Evolutionary conservation across 805 yeast genomes (phyloP), one percentile per base, ranked within the genome.

Genomic region (Candida quercuum): DNA sequence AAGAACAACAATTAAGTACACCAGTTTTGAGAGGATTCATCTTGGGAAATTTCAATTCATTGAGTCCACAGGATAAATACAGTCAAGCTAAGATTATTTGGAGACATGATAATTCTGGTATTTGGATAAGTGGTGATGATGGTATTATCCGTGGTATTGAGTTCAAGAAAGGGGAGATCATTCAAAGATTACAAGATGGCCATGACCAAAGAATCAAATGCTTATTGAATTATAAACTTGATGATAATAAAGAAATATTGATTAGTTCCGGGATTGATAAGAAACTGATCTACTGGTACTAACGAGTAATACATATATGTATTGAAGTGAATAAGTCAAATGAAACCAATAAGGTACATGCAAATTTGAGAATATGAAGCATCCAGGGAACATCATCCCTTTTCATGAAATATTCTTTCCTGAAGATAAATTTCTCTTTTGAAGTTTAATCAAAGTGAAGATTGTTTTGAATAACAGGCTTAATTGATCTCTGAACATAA

Each of bases 101-200:
- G 78, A 52, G 74, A 36, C 32, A 35, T 3, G 57, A 59, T 14
- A 65, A 66, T 1, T 38, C 45, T 19, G 89, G 88, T 0, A 37
- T 81, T 2, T 81, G 88, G 86, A 64, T 80, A 0, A 61, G 72
- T 34, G 80, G 87, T 3, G 88, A 82, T 45, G 88, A 81, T 54
- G 91, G 89, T 0, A 42, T 55, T 1, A 49, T 82, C 1, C 54
- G 87, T 32, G 88, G 86, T 0, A 51, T 81, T 9, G 81, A 80
- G 47, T 43, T 79, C 20, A 49, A 59, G 12, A 51, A 58, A 11
- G 73, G 65, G 17, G 52, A 46, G 43, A 61, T 56, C 15, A 54
- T 57, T 11, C 34, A 66, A 45, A 64, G 43, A 47, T 52, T 54
- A 45, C 58, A 48, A n/a, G 62, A 47, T 24, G 63, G 52, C 1